phyloP scores from a whole-genome alignment of 2,329 filamentous ascomycete genomes.

The Mycosphaerella arachidis region DNA sequence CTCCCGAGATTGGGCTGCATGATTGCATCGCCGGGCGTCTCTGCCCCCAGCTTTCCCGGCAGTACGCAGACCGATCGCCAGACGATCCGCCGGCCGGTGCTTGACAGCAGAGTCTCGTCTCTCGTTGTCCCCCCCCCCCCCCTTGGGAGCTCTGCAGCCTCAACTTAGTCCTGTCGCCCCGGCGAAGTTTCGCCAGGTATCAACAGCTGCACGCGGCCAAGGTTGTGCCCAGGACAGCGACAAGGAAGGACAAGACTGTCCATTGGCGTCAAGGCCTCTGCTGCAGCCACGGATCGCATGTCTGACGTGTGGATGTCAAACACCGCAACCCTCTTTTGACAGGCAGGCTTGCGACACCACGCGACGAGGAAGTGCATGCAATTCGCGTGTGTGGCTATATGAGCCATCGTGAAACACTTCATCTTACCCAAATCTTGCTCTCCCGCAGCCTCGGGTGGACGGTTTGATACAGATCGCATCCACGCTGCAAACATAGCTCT shows the following conservation, averaged over 20 bases:
- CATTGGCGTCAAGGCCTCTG: background rate
- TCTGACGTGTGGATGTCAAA: conserved; percentile 11
- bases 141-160: background rate
- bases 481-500: conserved; percentile 7
- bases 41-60: background rate
- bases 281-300: background rate
- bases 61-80: background rate
- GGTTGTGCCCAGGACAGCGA: conserved; percentile 12
- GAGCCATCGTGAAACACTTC: conserved; percentile 8
- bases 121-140: no score
- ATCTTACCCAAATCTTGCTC: background rate
- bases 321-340: conserved; percentile 13
- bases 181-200: conserved; percentile 10
- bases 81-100: background rate
- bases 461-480: conserved; percentile 17
- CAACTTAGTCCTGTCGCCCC: background rate
- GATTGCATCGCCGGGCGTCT: background rate
- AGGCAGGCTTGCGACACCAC: conserved; percentile 7
- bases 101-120: conserved; percentile 1
- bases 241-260: conserved; percentile 3
- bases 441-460: conserved; percentile 1
- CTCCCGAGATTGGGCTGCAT: background rate
- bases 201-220: conserved; percentile 7
- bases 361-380: conserved; percentile 6
- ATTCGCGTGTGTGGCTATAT: conserved; percentile 6